These are phyloP conservation scores for Lactuca sativa DNA, from an alignment of 129 eudicot genomes.

Conservation along the genomic window DNA sequence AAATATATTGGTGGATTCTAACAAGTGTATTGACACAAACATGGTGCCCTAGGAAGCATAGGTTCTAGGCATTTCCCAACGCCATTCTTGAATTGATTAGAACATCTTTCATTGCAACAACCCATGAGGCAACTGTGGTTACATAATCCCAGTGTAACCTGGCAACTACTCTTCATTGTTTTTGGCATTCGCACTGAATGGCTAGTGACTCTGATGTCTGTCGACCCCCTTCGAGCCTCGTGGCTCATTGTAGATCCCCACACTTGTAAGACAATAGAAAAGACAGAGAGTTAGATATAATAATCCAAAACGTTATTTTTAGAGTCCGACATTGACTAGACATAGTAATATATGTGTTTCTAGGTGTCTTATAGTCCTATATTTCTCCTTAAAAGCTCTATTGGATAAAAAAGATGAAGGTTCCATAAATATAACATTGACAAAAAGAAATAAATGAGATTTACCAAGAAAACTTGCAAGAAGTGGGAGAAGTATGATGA, in stretches of 20 bases:
- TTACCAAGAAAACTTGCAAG: conserved; percentile 27
- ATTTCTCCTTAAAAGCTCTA: no score
- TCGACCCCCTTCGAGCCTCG: background rate
- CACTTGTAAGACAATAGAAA: conserved; percentile 6
- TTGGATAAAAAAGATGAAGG: background rate
- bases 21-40: conserved; percentile 30
- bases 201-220: background rate
- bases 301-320: background rate
- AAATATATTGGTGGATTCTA: background rate
- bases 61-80: conserved; percentile 28
- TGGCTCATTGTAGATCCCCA: background rate
- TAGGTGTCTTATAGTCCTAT: no score
- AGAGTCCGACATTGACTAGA: background rate
- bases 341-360: no score
- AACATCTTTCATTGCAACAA: conserved; percentile 26
- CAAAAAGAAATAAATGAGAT: background rate
- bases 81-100: conserved; percentile 27
- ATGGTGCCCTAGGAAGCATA: conserved; percentile 23
- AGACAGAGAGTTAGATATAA: background rate
- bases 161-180: conserved; percentile 18
- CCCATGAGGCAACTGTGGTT: conserved; percentile 22
- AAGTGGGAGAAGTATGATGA: conserved; percentile 5
- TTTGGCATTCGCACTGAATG: background rate
- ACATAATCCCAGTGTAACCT: conserved; percentile 16
- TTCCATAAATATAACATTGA: background rate